These are phyloP conservation scores for Bolboschoenus planiculmis DNA, from an alignment of 176 grass and related monocot species.

Conservation along the genomic window DNA sequence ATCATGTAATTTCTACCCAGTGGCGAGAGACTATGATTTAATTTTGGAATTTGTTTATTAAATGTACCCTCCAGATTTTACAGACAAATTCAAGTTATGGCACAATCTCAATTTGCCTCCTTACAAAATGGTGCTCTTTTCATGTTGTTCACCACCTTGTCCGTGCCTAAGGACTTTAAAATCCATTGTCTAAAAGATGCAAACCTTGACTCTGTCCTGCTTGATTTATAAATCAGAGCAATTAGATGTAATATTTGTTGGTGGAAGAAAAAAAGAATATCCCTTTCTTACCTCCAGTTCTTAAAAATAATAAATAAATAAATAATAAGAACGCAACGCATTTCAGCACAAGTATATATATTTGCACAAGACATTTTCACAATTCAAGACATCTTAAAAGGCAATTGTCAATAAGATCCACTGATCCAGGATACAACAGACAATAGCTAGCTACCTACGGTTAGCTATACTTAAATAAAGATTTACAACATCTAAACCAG, in stretches of 20 bases:
- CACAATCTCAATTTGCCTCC: no score
- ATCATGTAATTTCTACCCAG: background rate
- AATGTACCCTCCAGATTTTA: background rate
- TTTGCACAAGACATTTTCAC: background rate
- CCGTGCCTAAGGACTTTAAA: background rate
- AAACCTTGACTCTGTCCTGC: background rate
- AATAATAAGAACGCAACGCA: background rate
- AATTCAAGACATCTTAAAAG: background rate
- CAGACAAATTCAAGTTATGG: background rate
- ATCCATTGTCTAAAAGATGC: background rate
- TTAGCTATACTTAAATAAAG: conserved; percentile 15
- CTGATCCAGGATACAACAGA: background rate
- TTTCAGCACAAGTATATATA: background rate
- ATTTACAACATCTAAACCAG: conserved; percentile 21
- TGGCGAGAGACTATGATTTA: no score
- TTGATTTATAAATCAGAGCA: background rate
- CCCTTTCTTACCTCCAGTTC: background rate
- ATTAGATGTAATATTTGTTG: background rate
- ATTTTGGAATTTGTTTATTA: background rate
- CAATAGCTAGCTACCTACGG: conserved; percentile 12
- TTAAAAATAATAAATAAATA: background rate
- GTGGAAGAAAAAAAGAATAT: background rate
- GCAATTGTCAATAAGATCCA: background rate
- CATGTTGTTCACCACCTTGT: background rate
- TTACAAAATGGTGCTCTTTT: background rate